phyloP scores from a whole-genome alignment of 2,329 filamentous ascomycete genomes.

The Trichoderma koningiopsis region DNA sequence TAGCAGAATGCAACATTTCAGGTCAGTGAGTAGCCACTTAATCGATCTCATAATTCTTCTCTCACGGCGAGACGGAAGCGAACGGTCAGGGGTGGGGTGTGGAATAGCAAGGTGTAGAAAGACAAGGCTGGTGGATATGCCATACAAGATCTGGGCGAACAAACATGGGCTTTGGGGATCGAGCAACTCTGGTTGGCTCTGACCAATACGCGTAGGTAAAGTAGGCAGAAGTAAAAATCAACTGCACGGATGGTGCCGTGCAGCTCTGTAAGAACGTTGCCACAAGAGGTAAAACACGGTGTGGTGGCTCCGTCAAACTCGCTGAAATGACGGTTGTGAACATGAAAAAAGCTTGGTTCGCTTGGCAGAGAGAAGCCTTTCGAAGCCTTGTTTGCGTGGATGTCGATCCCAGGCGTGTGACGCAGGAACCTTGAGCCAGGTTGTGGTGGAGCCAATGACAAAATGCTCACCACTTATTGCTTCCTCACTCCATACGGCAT shows the following conservation, averaged over 20 bases:
- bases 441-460: slow-evolving; percentile 12
- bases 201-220: neutral
- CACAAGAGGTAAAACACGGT: neutral
- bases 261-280: neutral
- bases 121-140: neutral
- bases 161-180: slow-evolving; percentile 6
- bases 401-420: slow-evolving; percentile 14
- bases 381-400: neutral
- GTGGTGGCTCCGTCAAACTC: neutral
- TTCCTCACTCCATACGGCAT: neutral
- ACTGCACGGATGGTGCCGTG: slow-evolving; percentile 21
- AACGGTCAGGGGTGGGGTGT: neutral
- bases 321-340: slow-evolving; percentile 8
- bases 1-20: neutral
- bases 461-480: neutral
- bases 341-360: slow-evolving; percentile 20
- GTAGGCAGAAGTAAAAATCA: slow-evolving; percentile 1
- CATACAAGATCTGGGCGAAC: slow-evolving; percentile 9
- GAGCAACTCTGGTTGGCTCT: slow-evolving; percentile 20
- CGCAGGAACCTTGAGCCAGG: slow-evolving; percentile 16
- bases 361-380: slow-evolving; percentile 13
- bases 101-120: neutral
- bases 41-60: neutral
- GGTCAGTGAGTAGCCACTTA: neutral
- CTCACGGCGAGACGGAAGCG: neutral